Percentiles rank a stretch among this genome's conserved stretches.
These are phyloP conservation scores for Rutstroemia sydowiana DNA, from an alignment of 2,329 filamentous ascomycete species.

Conservation along the genomic window DNA sequence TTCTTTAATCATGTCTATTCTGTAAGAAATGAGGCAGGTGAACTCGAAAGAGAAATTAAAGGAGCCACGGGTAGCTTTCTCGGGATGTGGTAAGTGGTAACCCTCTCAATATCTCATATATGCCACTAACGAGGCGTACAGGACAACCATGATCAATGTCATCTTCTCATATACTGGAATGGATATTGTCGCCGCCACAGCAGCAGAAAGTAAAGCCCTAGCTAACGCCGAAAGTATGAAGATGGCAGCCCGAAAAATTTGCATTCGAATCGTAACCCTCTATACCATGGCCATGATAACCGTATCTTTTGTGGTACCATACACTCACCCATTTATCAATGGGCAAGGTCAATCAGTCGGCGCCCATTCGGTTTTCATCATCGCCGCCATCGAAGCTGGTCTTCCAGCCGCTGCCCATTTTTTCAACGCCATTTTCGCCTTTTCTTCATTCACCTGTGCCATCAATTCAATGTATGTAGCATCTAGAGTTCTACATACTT, in stretches of 20 bases:
- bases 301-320: conserved; percentile 32
- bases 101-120: neutral
- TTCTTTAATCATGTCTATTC: conserved; percentile 33
- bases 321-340: conserved; percentile 35
- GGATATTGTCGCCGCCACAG: conserved; percentile 35
- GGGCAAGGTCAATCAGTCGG: conserved; percentile 32
- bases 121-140: conserved; percentile 11
- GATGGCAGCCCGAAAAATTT: conserved; percentile 35
- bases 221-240: conserved; percentile 35
- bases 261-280: conserved; percentile 31
- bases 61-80: conserved; percentile 33
- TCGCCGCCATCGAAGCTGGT: conserved; percentile 33
- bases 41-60: conserved; percentile 27
- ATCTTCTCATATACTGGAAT: conserved; percentile 25
- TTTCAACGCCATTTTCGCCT: conserved; percentile 33
- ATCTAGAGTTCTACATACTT: conserved; percentile 32
- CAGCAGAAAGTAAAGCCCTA: conserved; percentile 32
- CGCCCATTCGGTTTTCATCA: conserved; percentile 33
- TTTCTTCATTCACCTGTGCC: conserved; percentile 32
- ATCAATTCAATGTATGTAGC: conserved; percentile 35
- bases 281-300: conserved; percentile 25
- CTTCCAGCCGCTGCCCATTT: conserved; percentile 28
- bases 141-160: conserved; percentile 33
- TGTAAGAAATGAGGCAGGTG: conserved; percentile 29
- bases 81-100: conserved; percentile 31